Conservation (phyloP, 164 flowering plant genomes). For the Magnolia sinica region DNA sequence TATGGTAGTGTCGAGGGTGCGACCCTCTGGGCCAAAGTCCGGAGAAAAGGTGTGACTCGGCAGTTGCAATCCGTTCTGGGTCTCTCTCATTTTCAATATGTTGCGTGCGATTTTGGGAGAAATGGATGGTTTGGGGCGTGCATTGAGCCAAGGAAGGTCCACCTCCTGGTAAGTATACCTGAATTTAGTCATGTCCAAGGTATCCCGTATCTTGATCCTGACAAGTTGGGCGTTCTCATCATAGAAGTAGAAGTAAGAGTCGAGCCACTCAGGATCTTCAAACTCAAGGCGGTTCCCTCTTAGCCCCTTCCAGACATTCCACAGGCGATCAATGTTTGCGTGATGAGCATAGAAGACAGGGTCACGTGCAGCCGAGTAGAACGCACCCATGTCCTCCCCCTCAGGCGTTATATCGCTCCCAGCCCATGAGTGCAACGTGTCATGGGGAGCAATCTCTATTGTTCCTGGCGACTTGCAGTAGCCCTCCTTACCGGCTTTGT, state of each 20-base stretch:
- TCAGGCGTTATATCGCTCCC: constrained; percentile 20
- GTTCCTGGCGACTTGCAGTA: constrained; percentile 24
- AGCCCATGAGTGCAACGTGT: constrained; percentile 25
- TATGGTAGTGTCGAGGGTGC: constrained; percentile 13
- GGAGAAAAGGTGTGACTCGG: background rate
- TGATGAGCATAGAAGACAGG: constrained; percentile 30
- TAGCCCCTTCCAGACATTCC: constrained; percentile 20
- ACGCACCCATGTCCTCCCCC: constrained; percentile 27
- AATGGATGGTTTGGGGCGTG: constrained; percentile 24
- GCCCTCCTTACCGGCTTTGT: constrained; percentile 16
- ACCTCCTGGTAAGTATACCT: constrained; percentile 17
- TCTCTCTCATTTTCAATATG: constrained; percentile 16
- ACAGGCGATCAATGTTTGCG: constrained; percentile 29
- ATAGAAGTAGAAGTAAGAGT: constrained; percentile 26
- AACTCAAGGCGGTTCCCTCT: constrained; percentile 10
- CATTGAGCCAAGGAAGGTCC: constrained; percentile 24
- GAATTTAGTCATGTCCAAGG: constrained; percentile 21
- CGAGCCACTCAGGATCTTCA: constrained; percentile 24
- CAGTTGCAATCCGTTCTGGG: background rate
- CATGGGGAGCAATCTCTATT: constrained; percentile 26
- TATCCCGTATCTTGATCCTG: constrained; percentile 18
- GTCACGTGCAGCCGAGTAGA: constrained; percentile 26
- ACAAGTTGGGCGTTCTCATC: constrained; percentile 23
- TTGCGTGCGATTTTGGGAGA: constrained; percentile 25
- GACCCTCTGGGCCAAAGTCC: constrained; percentile 22